Evolutionary conservation across 176 grass and related monocot species (phyloP), one percentile per base, ranked within the genome.

Genomic region (Urochloa ruziziensis): DNA sequence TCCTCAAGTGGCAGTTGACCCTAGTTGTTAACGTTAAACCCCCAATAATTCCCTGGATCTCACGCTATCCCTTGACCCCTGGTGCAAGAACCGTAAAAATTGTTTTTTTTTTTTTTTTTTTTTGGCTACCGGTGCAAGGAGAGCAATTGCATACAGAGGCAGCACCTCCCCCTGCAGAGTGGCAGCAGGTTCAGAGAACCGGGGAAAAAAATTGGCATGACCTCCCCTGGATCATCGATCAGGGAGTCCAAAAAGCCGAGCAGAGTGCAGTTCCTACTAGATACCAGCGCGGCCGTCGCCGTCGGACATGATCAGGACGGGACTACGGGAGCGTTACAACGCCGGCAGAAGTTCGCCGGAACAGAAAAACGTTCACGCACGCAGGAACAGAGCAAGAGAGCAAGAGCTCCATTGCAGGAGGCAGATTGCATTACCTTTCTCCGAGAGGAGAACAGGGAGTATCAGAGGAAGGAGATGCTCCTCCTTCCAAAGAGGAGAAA

Each of bases 381-480:
- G 4, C 25, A 4, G 6, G 21, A 56, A 17, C 24, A 17, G n/a
- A 52, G 23, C 10, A 21, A 17, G 10, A 42, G 12, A 54, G 5
- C 4, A 0, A 64, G 74, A 79, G 24, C 16, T 19, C 86, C 80
- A 78, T 51, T 43, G 34, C 1, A 10, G 58, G 75, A 79, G 57
- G 69, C 0, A 18, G 28, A 30, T 60, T 23, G 33, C 52, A 62
- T 80, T 85, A 89, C 88, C 82, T 81, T 76, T 61, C 78, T 48
- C 37, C 24, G 63, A 39, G 40, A 64, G 64, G 52, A 44, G 77
- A 59, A 57, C 10, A 27, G 56, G 21, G 17, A n/a, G 48, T 51
- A 5, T 3, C 53, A 57, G 5, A 54, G 51, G 25, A 30, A 52
- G 11, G 37, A 44, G 7, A 7, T 13, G 2, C 51, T 24, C 75